Evolutionary conservation across 306 rosid species (phyloP), one percentile per base, ranked within the genome.

Genomic region (Vigna angularis): DNA sequence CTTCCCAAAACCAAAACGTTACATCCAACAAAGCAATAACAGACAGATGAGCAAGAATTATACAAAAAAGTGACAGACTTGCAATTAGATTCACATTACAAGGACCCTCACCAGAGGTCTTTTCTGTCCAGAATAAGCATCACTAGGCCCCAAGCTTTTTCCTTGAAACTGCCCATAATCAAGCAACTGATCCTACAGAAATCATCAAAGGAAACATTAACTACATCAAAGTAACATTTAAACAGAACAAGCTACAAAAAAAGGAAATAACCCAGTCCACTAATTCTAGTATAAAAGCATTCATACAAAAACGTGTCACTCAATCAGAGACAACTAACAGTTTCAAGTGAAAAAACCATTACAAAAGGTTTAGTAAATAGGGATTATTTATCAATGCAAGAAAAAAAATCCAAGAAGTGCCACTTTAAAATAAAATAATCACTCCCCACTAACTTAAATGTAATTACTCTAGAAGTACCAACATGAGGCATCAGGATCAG

Each of bases 91-190:
- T 79, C 78, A 81, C 75, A 76, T 62, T 12, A 78, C 72, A 72
- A 82, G 45, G 56, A 76, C 40, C 77, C 86, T 82, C 82, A 93
- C 98, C 92, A 76, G 88, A 34, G 85, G 93, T 79, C 97, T 90
- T 79, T 82, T 93, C 62, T 85, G 90, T 69, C 95, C 89, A 82
- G 87, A 53, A 83, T 86, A 87, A 78, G 85, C 79, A 79, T 91
- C 95, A 72, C 85, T 78, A 66, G 85, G 83, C 22, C 85, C 94
- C 79, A 75, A 68, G 81, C 69, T 83, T 84, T 88, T 88, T 57
- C 88, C 95, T 65, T 58, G 95, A 82, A 88, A 85, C 63, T 87
- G 95, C 44, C 90, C 93, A 82, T 88, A 78, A 80, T 93, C 98
- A 32, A 85, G 83, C 90, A 87, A 84, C 82, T 80, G 95, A 24